Percentiles rank a stretch among this genome's conserved stretches.
Evolutionary conservation across 2,329 filamentous ascomycete species (phyloP).

Genomic region (Colletotrichum destructivum): DNA sequence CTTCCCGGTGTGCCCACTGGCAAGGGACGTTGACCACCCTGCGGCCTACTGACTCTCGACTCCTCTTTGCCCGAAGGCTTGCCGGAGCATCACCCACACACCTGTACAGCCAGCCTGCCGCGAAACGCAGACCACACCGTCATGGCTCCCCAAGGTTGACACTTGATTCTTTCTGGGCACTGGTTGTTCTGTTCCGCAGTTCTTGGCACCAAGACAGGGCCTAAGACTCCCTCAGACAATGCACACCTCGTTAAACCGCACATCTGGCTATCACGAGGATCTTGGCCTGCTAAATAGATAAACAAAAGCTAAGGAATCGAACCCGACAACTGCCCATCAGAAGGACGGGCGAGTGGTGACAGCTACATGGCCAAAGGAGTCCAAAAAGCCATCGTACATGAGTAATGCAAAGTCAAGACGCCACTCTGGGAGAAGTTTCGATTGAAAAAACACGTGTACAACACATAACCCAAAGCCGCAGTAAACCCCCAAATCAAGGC

Average conservation of each 20-base stretch:
- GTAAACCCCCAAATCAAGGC: background rate
- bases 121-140: constrained; percentile 17
- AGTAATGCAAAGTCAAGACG: constrained; percentile 1
- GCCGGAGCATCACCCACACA: constrained; percentile 22
- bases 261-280: background rate
- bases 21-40: constrained; percentile 11
- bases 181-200: constrained; percentile 33
- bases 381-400: background rate
- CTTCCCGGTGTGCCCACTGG: constrained; percentile 19
- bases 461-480: background rate
- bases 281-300: background rate
- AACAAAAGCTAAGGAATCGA: background rate
- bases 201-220: constrained; percentile 19
- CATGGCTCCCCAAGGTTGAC: constrained; percentile 21
- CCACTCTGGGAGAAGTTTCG: background rate
- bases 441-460: background rate
- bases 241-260: constrained; percentile 4
- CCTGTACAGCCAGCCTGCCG: background rate
- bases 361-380: background rate
- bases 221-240: constrained; percentile 4
- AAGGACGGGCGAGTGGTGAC: background rate
- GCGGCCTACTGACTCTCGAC: constrained; percentile 11
- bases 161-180: constrained; percentile 31
- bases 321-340: background rate
- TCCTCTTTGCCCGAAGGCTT: constrained; percentile 14